Percentiles rank a stretch among this genome's conserved stretches.
Evolutionary conservation across 1,284 basidiomycete species (phyloP).

Genomic region (Sporisorium reilianum): DNA sequence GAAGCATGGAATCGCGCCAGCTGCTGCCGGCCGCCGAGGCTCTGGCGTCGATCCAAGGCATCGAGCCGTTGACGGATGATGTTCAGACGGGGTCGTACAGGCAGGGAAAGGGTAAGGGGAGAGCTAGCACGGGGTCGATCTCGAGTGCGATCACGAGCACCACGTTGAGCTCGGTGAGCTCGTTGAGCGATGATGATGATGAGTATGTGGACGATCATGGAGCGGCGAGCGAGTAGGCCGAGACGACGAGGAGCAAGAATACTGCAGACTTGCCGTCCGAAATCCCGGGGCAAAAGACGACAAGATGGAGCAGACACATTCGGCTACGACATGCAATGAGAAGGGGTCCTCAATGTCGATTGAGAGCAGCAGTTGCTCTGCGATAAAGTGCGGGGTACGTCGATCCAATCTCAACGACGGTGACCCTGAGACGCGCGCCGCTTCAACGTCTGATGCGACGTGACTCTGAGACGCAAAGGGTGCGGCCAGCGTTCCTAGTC

Average conservation of each 20-base stretch:
- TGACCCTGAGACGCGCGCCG: too few relatives aligned
- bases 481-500: neutral
- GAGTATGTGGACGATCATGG: neutral
- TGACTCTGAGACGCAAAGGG: too few relatives aligned
- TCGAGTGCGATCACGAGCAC: neutral
- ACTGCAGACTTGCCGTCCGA: too few relatives aligned
- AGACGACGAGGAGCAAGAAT: neutral
- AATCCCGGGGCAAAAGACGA: too few relatives aligned
- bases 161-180: neutral
- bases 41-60: constrained; percentile 17
- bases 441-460: too few relatives aligned
- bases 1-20: neutral
- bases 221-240: too few relatives aligned
- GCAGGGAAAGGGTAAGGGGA: neutral
- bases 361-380: too few relatives aligned
- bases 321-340: neutral
- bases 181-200: neutral
- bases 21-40: constrained; percentile 10
- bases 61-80: constrained; percentile 15
- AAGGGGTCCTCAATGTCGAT: too few relatives aligned
- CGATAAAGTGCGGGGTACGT: too few relatives aligned
- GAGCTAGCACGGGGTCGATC: neutral
- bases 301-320: neutral
- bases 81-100: neutral
- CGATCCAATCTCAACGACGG: too few relatives aligned